Percentiles rank a stretch among this genome's conserved stretches.
Evolutionary conservation across 768 basidiomycete genomes (phyloP).

Genomic region (Lepiota brunneoincarnata): DNA sequence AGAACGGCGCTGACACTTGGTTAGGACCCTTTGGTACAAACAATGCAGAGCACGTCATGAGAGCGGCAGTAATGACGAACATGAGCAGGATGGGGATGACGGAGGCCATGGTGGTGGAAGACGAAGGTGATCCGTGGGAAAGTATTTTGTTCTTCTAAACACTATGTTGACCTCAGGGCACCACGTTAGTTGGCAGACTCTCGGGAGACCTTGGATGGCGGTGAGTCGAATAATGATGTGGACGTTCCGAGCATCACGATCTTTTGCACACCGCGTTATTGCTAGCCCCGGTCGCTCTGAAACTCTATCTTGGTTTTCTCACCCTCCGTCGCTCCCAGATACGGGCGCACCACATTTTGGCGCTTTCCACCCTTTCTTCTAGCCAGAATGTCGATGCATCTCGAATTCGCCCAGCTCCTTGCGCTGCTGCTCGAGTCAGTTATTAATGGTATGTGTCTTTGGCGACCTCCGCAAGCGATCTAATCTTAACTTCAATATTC

Average conservation of each 20-base stretch:
- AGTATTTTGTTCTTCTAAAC: no score
- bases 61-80: constrained; percentile 58
- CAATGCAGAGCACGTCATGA: constrained; percentile 65
- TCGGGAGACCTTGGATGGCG: no score
- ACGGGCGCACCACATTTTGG: neutral
- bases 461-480: neutral
- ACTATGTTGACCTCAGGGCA: no score
- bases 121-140: neutral
- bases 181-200: no score
- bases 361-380: neutral
- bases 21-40: constrained; percentile 84
- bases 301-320: neutral
- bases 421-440: neutral
- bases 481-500: neutral
- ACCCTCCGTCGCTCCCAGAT: neutral
- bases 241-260: neutral
- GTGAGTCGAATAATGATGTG: no score
- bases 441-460: neutral
- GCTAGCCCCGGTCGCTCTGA: neutral
- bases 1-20: constrained; percentile 67
- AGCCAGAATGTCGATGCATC: neutral
- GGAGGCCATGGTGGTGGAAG: constrained; percentile 53
- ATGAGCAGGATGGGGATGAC: constrained; percentile 67
- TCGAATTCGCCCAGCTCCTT: neutral
- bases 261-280: neutral